Percentiles rank a stretch among this genome's conserved stretches.
phyloP scores from a whole-genome alignment of 257 asterid genomes.

The Linaria vulgaris region DNA sequence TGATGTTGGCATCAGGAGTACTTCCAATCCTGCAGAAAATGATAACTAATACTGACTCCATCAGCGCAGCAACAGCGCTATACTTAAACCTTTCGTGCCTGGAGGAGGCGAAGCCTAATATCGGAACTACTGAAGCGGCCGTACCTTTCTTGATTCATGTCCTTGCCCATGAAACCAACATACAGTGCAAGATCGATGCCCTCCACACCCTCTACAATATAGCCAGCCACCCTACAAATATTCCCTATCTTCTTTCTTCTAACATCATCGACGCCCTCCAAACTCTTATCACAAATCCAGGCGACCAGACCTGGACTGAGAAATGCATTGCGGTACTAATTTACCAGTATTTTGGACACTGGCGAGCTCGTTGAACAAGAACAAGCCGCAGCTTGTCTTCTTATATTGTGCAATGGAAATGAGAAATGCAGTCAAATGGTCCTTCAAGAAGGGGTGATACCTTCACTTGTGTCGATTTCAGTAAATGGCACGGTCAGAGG shows the following conservation, averaged over 20 bases:
- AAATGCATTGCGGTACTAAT: conserved; percentile 81
- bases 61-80: conserved; percentile 84
- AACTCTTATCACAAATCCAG: conserved; percentile 49
- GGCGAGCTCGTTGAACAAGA: conserved; percentile 90
- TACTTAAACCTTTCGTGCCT: conserved; percentile 88
- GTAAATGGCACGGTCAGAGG: conserved; percentile 91
- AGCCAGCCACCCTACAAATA: conserved; percentile 62
- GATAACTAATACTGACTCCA: conserved; percentile 49
- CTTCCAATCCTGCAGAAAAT: conserved; percentile 65
- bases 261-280: conserved; percentile 72
- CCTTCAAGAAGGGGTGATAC: conserved; percentile 95
- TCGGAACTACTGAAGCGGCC: conserved; percentile 72
- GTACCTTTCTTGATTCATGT: conserved; percentile 75
- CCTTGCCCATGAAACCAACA: conserved; percentile 50
- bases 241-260: conserved; percentile 70
- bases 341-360: conserved; percentile 55
- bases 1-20: conserved; percentile 84
- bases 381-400: conserved; percentile 85
- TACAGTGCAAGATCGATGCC: conserved; percentile 74
- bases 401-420: conserved; percentile 66
- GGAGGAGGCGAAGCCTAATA: conserved; percentile 80
- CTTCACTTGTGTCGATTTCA: conserved; percentile 81
- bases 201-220: conserved; percentile 89
- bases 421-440: conserved; percentile 89
- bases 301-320: conserved; percentile 64